Percentiles rank a stretch among this genome's conserved stretches.
These are phyloP conservation scores for Calycina herbarum DNA, from an alignment of 2,329 filamentous ascomycete species.

Conservation along the genomic window DNA sequence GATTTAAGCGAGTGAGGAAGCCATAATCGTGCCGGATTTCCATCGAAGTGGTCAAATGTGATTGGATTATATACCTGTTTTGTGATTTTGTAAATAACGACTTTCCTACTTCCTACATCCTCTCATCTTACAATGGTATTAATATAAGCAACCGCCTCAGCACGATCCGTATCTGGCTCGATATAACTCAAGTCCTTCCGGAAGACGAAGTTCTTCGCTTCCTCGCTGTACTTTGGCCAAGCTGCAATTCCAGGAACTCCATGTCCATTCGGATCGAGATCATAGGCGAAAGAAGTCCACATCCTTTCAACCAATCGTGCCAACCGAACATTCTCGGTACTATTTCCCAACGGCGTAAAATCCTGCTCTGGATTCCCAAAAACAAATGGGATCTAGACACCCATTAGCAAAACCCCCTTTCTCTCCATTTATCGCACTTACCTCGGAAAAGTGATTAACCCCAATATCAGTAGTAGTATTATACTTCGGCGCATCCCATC, in stretches of 20 bases:
- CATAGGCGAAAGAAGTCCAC: not conserved
- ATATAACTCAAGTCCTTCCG: slow-evolving; percentile 1
- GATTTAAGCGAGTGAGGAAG: not conserved
- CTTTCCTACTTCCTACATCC: not conserved
- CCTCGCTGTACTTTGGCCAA: slow-evolving; percentile 4
- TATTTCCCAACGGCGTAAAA: not conserved
- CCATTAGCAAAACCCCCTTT: not conserved
- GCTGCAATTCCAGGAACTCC: not conserved
- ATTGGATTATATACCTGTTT: not conserved
- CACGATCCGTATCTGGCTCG: not conserved
- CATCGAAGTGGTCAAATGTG: not conserved
- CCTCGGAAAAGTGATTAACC: not conserved
- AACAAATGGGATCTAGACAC: not conserved
- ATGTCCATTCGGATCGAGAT: not conserved
- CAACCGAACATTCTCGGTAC: slow-evolving; percentile 1
- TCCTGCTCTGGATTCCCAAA: not conserved
- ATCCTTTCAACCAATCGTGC: not conserved
- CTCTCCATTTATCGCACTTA: not conserved
- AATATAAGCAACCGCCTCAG: not conserved
- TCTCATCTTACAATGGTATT: not conserved
- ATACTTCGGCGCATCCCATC: not conserved
- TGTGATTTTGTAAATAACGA: not conserved
- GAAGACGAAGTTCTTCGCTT: slow-evolving; percentile 2
- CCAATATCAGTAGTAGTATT: not conserved
- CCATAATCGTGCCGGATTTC: not conserved